Conservation (phyloP, 2,329 filamentous ascomycete species). For the Cladophialophora chaetospira region DNA sequence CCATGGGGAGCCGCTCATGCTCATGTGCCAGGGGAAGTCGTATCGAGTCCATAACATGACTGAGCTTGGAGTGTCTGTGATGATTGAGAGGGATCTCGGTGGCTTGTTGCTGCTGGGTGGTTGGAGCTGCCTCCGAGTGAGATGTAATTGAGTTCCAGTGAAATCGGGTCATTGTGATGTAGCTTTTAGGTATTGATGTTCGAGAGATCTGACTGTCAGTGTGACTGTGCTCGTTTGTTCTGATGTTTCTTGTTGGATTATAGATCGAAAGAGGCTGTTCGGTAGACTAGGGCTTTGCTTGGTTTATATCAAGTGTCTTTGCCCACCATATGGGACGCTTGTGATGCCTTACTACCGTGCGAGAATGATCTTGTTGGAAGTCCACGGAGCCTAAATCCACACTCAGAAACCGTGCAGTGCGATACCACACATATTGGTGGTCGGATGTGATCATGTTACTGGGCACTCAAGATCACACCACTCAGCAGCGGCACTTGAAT, state of each 20-base stretch:
- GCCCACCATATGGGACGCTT: conserved; percentile 1
- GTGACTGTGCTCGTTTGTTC: not conserved
- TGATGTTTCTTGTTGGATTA: not conserved
- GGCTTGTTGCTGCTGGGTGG: not conserved
- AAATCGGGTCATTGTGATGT: conserved; percentile 13
- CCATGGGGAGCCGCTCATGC: conserved; percentile 16
- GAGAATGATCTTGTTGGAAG: too few relatives aligned
- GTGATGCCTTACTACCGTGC: too few relatives aligned
- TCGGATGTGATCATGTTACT: conserved; percentile 7
- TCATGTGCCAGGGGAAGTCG: conserved; percentile 20
- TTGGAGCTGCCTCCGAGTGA: not conserved
- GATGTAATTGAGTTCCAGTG: not conserved
- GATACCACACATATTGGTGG: not conserved
- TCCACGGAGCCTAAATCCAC: too few relatives aligned
- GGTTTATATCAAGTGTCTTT: not conserved
- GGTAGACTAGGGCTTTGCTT: not conserved
- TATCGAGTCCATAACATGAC: conserved; percentile 23
- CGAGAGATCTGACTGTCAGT: not conserved
- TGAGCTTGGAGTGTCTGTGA: conserved; percentile 19
- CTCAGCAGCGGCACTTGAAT: not conserved
- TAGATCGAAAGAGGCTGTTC: not conserved
- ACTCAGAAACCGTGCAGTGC: too few relatives aligned
- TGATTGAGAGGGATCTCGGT: not conserved
- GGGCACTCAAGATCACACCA: conserved; percentile 14
- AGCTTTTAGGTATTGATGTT: not conserved